Evolutionary conservation across 2,329 filamentous ascomycete species (phyloP), one percentile per base, ranked within the genome.

Genomic region (Macroventuria anomochaeta): DNA sequence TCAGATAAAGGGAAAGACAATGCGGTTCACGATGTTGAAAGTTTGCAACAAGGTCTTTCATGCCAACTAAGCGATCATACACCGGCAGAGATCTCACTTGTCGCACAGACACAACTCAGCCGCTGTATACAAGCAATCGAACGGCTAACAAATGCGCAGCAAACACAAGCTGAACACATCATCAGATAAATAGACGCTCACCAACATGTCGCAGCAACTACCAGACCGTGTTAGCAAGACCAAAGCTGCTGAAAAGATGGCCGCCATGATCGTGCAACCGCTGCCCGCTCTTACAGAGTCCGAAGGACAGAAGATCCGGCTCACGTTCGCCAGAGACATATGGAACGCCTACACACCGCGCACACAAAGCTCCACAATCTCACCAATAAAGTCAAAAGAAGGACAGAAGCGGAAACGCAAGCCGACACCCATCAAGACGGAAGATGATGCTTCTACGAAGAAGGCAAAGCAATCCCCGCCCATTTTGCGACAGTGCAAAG

Each of bases 401-500:
- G 36, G 2, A 5, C 29, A 5, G 11, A 34, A 43, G n/a, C 21
- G 23, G 10, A 46, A 26, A 17, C 36, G 17, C 2, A 15, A 29
- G 13, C 25, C 15, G 17, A 12, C 20, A 17, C 15, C 21, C 23
- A 8, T 28, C 18, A 39, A 26, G 11, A 29, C 34, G 6, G 23
- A 25, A n/a, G 4, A 28, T 12, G n/a, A 36, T 12, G 12, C 17
- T 25, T n/a, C 32, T 1, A 6, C 33, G 5, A 33, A 15, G 7
- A 4, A 7, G 3, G n/a, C 20, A 7, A 32, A 47, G 12, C 21
- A 21, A 7, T 42, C 37, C 5, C 32, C 39, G 8, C 6, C 2
- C n/a, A 10, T 20, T 13, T 43, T 3, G 43, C 34, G 25, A 8
- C 41, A 50, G 5, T 68, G 63, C 54, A 63, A 65, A 15, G 38